Base-by-base conservation (phyloP, 2,329 filamentous ascomycete genomes). In the Sclerotinia glacialis region DNA sequence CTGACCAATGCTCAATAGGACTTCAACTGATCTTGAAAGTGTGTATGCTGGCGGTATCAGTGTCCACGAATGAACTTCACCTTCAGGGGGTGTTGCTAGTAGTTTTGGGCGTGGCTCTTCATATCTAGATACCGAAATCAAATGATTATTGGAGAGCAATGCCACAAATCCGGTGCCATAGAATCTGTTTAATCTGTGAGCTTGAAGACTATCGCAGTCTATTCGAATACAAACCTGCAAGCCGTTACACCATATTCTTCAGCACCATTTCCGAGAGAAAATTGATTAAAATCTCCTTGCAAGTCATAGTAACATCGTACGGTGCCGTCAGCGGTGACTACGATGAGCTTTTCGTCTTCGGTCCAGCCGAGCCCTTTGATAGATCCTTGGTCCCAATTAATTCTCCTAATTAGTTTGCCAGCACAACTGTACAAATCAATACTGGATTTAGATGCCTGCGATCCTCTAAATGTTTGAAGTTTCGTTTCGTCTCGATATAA, bases 341-440 rank as follows among this genome's bases (percentile, higher is more conserved):
- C 90, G 5, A 99, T 81, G 56, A 99, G 83, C 76, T 91, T 90
- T 82, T 99, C 95, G 71, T 97, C 92, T 74, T 97, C 94, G 26
- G 93, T 97, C 95, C 95, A 99, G 44, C 95, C 95, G 26, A 99
- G 83, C 2, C 92, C 93, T 77, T 89, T 90, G 75, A 99, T 91
- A 3, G 88, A 82, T 55, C 92, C 92, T 79, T 93, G 92, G 74
- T 98, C 94, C 93, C 94, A 98, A 77, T 90, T 86, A 71, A 97
- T 92, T 76, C 86, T 87, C 74, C 89, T 89, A 69, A 99, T 89
- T 67, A 92, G 86, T 81, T 93, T 95, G 64, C 95, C 95, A 14
- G 95, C 89, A 78, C 90, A 94, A 76, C 91, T 97, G 82, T 97
- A 97, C 65, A 99, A 88, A 76, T 97, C 93, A 79, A 99, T 96